Base-by-base conservation (phyloP, 352 stramenopile genomes). In the Phytophthora colocasiae region DNA sequence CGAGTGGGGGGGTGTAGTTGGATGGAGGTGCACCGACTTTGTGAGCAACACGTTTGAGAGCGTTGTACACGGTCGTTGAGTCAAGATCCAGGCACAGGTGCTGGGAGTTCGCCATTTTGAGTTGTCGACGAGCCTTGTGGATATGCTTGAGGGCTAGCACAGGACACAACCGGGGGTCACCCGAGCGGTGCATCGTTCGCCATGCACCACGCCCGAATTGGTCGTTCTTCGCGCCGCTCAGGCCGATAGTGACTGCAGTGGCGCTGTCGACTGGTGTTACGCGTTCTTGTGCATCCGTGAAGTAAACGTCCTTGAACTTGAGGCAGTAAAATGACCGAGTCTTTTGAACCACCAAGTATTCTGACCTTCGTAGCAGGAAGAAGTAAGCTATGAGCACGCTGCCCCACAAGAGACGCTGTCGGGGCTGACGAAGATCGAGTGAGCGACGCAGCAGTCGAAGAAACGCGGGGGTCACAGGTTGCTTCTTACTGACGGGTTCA, bases 371-470 rank as follows among this genome's bases (percentile, higher is more conserved):
- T 10, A 66, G 24, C 7, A 66, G 19, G 31, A 66, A 66, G 31
- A 67, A 60, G 49, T 61, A 67, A 6, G 8, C 34, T 7, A 60
- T 15, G 4, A 67, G 15, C 15, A 46, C 12, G 40, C 49, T 44
- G 24, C 47, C 59, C 59, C 58, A 67, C 24, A 61, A 1, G 0
- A 67, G 43, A 2, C 59, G 43, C 8, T 43, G 31, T 1, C 34
- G 15, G 12, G 59, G 41, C 1, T 45, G 41, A 2, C 24, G 34
- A 3, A 67, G 17, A 6, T 51, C 31, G n/a, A 53, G 27, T 1
- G 7, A 31, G 8, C 10, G 39, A 8, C 56, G 17, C 11, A 67
- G 34, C 3, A 61, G 49, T n/a, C 50, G 49, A 8, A 67, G 34
- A 38, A 60, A 61, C 17, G 15, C 50, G 41, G 41, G 49, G 29